These are phyloP conservation scores for Striga asiatica DNA, from an alignment of 257 asterid genomes.

Conservation along the genomic window DNA sequence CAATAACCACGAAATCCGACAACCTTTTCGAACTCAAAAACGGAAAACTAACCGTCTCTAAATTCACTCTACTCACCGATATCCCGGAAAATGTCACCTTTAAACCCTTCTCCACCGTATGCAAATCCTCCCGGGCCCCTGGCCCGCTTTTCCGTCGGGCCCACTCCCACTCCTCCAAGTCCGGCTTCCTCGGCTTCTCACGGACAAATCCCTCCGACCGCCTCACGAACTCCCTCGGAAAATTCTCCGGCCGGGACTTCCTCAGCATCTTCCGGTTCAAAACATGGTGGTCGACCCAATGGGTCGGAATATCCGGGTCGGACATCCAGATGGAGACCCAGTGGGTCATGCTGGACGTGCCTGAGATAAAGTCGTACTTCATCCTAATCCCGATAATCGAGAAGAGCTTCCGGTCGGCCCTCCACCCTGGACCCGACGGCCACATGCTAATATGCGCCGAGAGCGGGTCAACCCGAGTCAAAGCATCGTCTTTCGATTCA, in stretches of 20 bases:
- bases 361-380: slow-evolving; percentile 40
- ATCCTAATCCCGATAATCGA: slow-evolving; percentile 49
- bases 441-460: slow-evolving; percentile 45
- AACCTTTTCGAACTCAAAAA: slow-evolving; percentile 24
- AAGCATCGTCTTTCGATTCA: slow-evolving; percentile 27
- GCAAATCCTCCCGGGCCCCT: slow-evolving; percentile 41
- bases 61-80: slow-evolving; percentile 37
- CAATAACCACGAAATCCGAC: slow-evolving; percentile 18
- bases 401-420: slow-evolving; percentile 51
- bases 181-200: slow-evolving; percentile 57
- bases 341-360: slow-evolving; percentile 56
- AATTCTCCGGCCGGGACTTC: slow-evolving; percentile 44
- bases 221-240: slow-evolving; percentile 45
- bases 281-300: slow-evolving; percentile 87
- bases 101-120: slow-evolving; percentile 31
- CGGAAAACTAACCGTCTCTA: slow-evolving; percentile 29
- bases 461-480: slow-evolving; percentile 46
- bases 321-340: slow-evolving; percentile 72
- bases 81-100: slow-evolving; percentile 52
- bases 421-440: slow-evolving; percentile 54
- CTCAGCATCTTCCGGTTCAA: slow-evolving; percentile 75
- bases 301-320: slow-evolving; percentile 61
- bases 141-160: slow-evolving; percentile 34
- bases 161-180: slow-evolving; percentile 28
- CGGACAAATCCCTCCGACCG: slow-evolving; percentile 33